phyloP scores from a whole-genome alignment of 495 filamentous ascomycete species.

The Aspergillus cavernicola region DNA sequence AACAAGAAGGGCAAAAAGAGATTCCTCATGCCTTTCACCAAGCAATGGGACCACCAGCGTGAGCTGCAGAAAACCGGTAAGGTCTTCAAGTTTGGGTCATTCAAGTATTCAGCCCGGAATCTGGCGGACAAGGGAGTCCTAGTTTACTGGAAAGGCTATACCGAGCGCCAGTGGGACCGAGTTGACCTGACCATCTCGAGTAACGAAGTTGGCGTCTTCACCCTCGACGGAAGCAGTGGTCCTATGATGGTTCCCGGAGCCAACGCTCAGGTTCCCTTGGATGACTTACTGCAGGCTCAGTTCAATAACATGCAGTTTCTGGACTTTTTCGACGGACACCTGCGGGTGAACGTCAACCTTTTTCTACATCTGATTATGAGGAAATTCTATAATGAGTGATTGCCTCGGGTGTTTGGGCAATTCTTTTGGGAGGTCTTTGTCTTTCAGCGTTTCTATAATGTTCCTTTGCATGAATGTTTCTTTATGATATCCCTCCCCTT shows the following conservation, averaged over 20 bases:
- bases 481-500: conserved; percentile 17
- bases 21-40: conserved; percentile 95
- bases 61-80: conserved; percentile 88
- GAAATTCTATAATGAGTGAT: conserved; percentile 84
- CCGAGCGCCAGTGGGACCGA: conserved; percentile 82
- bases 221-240: conserved; percentile 83
- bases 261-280: conserved; percentile 82
- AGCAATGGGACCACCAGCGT: conserved; percentile 96
- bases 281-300: conserved; percentile 92
- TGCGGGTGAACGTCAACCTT: conserved; percentile 91
- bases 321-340: conserved; percentile 83
- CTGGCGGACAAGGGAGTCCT: conserved; percentile 92
- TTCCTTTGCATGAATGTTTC: conserved; percentile 1
- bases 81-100: conserved; percentile 93
- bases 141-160: conserved; percentile 79
- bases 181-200: conserved; percentile 91
- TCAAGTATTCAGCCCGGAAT: conserved; percentile 88
- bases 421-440: conserved; percentile 23
- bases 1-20: conserved; percentile 95
- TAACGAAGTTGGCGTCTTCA: conserved; percentile 93
- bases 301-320: conserved; percentile 95
- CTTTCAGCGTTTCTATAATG: conserved; percentile 19
- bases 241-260: conserved; percentile 96
- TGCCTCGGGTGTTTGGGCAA: conserved; percentile 8
- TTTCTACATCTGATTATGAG: conserved; percentile 94